Base-by-base conservation (phyloP, 768 basidiomycete genomes). In the Boletus patriciae region DNA sequence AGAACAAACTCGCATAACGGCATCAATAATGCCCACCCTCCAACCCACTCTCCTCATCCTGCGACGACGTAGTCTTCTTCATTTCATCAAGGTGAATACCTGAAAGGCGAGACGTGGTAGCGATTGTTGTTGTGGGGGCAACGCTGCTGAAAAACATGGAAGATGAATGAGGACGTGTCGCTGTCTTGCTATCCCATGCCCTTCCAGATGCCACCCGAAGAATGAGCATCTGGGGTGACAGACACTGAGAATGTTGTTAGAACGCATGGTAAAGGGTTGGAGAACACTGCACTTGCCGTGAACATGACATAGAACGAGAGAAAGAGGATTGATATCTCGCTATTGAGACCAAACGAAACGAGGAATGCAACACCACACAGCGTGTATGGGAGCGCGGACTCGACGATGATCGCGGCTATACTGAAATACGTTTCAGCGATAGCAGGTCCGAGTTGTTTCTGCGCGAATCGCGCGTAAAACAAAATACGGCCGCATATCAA, bases 321-420 rank as follows among this genome's bases (percentile, higher is more conserved):
- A 29, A 62, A 58, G 19, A 62, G n/a, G 29, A 62, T 38, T 2
- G 48, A 54, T 34, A 62, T 37, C 10, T 52, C 36, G 46, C 61
- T 58, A 1, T 38, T 21, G 18, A 62, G 11, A 18, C 55, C 61
- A 19, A 44, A 52, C 19, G 56, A 41, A 36, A 62, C 46, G 7
- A 62, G 23, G 19, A 63, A 45, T n/a, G 61, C 56, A 25, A 63
- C 58, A 1, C 61, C 52, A 15, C 27, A 55, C 33, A 62, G 34
- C 1, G 55, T 62, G 21, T 58, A 62, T 27, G 62, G 62, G 27
- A 63, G 50, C 6, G 62, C 62, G 18, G 62, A 62, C 48, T 62
- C 34, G 34, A 36, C 13, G 34, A 36, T 36, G 12, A 36, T 36
- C 34, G 34, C 12, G 15, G 15, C 15, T 12, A 37, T 12, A 23